Percentiles rank a stretch among this genome's conserved stretches.
These are phyloP conservation scores for Thoreauomyces humboldtii DNA, from an alignment of 192 early-diverging fungal genomes.

Conservation along the genomic window DNA sequence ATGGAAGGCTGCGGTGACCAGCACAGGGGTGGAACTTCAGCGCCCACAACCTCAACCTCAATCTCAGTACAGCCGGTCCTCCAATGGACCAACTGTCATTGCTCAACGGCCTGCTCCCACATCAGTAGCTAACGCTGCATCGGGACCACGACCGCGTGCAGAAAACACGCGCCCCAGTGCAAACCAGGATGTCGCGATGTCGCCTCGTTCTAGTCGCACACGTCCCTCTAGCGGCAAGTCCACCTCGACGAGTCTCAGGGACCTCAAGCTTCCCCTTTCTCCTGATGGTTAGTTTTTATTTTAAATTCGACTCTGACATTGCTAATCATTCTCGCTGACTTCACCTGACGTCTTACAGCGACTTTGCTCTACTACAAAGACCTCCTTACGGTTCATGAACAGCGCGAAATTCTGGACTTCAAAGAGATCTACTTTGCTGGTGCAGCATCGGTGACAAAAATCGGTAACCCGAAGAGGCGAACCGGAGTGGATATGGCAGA, in stretches of 20 bases:
- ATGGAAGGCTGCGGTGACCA: slow-evolving; percentile 1
- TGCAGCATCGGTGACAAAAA: slow-evolving; percentile 52
- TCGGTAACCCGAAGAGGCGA: slow-evolving; percentile 60
- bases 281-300: slow-evolving; percentile 37
- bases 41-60: background rate
- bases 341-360: slow-evolving; percentile 16
- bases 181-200: background rate
- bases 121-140: background rate
- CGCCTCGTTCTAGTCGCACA: background rate
- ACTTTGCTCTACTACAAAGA: slow-evolving; percentile 43
- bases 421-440: slow-evolving; percentile 89
- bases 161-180: background rate
- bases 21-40: background rate
- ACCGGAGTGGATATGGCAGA: slow-evolving; percentile 58
- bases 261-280: slow-evolving; percentile 40
- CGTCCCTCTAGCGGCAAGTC: background rate
- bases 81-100: background rate
- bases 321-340: slow-evolving; percentile 1
- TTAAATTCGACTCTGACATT: background rate
- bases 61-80: no score
- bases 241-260: slow-evolving; percentile 8
- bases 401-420: slow-evolving; percentile 79
- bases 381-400: slow-evolving; percentile 78
- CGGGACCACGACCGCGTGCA: background rate
- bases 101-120: background rate